A percentile compares a stretch with the other conserved stretches of the same genome.
Evolutionary conservation across 345 rosid species (phyloP).

Genomic region (Anastatica hierochuntica): DNA sequence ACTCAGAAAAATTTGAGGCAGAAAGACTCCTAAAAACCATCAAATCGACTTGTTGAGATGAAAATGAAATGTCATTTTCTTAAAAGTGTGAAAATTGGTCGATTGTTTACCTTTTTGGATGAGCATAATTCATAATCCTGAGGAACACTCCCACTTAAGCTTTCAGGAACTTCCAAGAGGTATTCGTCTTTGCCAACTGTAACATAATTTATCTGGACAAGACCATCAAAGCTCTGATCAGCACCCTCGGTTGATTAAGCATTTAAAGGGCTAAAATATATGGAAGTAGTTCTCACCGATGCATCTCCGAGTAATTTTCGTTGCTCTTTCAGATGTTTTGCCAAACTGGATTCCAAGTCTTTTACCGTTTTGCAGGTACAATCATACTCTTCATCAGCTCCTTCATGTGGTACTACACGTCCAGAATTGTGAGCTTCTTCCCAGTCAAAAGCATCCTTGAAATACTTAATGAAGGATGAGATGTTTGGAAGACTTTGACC

Average conservation of each 20-base stretch:
- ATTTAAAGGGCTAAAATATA: slow-evolving; percentile 6
- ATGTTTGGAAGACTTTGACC: slow-evolving; percentile 64
- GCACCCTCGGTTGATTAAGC: neutral
- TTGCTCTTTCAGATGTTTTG: slow-evolving; percentile 81
- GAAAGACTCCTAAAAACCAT: slow-evolving; percentile 2
- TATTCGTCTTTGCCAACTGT: slow-evolving; percentile 87
- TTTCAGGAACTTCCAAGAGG: slow-evolving; percentile 82
- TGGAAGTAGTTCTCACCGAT: slow-evolving; percentile 44
- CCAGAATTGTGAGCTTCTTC: slow-evolving; percentile 79
- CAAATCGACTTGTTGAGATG: neutral
- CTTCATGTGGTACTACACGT: slow-evolving; percentile 79
- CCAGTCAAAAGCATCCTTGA: slow-evolving; percentile 95
- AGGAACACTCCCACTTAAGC: slow-evolving; percentile 63
- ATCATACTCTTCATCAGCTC: slow-evolving; percentile 76
- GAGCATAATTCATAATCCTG: slow-evolving; percentile 82
- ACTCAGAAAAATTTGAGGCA: neutral
- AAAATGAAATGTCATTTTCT: neutral
- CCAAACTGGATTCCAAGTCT: slow-evolving; percentile 55
- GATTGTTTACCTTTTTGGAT: slow-evolving; percentile 70
- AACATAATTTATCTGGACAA: slow-evolving; percentile 68
- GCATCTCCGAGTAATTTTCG: slow-evolving; percentile 63
- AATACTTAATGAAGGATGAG: slow-evolving; percentile 49
- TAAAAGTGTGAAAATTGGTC: neutral
- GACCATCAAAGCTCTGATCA: slow-evolving; percentile 19
- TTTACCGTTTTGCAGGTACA: slow-evolving; percentile 45